Evolutionary conservation across 1,284 basidiomycete genomes (phyloP).

Genomic region (Ustilago cynodontis): DNA sequence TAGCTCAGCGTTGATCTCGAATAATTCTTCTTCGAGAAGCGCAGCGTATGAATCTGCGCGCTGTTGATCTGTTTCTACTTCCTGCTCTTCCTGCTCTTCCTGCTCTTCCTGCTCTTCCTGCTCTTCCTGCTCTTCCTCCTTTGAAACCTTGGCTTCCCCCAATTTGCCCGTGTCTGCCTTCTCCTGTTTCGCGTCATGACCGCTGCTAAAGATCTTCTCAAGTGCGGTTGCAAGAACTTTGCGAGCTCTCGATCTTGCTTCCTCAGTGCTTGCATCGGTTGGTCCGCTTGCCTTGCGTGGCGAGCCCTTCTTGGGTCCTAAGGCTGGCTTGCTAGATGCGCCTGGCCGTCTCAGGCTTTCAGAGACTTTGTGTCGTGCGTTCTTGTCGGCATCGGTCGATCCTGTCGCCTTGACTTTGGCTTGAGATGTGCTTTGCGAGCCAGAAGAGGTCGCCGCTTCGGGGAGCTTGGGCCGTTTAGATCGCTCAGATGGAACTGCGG

Average conservation of each 20-base stretch:
- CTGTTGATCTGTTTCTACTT: conserved; percentile 15
- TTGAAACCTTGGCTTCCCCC: not conserved
- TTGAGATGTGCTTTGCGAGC: not conserved
- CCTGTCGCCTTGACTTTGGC: not conserved
- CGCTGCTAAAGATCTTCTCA: conserved; percentile 27
- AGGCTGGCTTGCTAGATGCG: conserved; percentile 16
- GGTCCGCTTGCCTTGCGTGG: conserved; percentile 27
- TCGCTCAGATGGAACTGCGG: not conserved
- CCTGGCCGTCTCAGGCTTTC: conserved; percentile 27
- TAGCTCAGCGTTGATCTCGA: conserved; percentile 46
- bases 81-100: not conserved
- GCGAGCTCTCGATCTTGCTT: conserved; percentile 37
- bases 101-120: conserved; percentile 4
- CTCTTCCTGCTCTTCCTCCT: not conserved
- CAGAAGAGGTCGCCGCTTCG: not conserved
- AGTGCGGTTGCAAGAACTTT: conserved; percentile 36
- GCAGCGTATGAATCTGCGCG: conserved; percentile 36
- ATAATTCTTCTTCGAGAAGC: conserved; percentile 54
- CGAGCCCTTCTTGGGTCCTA: conserved; percentile 24
- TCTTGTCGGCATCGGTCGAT: conserved; percentile 2
- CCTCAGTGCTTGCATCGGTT: conserved; percentile 42
- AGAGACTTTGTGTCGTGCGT: not conserved
- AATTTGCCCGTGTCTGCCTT: not conserved
- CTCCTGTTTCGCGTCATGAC: not conserved
- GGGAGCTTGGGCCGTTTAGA: conserved; percentile 7